A percentile compares a stretch with the other conserved stretches of the same genome.
phyloP scores from a whole-genome alignment of 2,329 filamentous ascomycete species.

The Sporothrix phasma region DNA sequence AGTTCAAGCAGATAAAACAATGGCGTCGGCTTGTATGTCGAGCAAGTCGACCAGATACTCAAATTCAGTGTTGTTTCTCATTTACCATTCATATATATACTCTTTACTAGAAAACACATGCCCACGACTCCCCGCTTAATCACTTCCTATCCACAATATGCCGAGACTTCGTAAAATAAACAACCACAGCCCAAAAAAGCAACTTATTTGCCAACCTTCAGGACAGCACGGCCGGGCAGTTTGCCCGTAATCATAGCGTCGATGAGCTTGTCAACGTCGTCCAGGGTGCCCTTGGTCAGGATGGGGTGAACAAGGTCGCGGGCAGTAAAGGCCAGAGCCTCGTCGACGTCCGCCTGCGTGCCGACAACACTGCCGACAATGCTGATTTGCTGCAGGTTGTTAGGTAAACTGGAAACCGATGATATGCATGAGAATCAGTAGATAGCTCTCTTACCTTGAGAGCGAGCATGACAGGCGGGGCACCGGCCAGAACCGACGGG shows the following conservation, averaged over 20 bases:
- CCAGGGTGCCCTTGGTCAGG: constrained; percentile 15
- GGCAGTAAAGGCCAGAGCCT: constrained; percentile 16
- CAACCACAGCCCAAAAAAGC: too few species aligned
- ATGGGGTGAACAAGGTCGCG: constrained; percentile 16
- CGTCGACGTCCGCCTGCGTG: constrained; percentile 13
- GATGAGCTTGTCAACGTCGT: constrained; percentile 16
- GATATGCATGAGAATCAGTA: not conserved
- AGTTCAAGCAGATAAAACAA: too few species aligned
- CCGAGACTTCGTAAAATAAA: too few species aligned
- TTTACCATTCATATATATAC: too few species aligned
- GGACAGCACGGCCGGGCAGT: constrained; percentile 13
- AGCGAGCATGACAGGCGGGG: constrained; percentile 13
- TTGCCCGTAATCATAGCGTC: constrained; percentile 3
- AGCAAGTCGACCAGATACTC: too few species aligned
- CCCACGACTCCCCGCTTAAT: too few species aligned
- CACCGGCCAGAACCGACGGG: constrained; percentile 32
- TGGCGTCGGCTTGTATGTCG: too few species aligned
- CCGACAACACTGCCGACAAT: constrained; percentile 17
- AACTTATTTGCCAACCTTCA: constrained; percentile 8
- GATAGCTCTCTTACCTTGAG: constrained; percentile 7
- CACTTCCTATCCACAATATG: too few species aligned
- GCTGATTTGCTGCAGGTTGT: constrained; percentile 7
- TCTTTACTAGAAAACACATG: too few species aligned
- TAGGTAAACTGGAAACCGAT: not conserved
- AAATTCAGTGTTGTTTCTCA: too few species aligned